phyloP scores from a whole-genome alignment of 169 alveolate species.

The Neospora caninum region DNA sequence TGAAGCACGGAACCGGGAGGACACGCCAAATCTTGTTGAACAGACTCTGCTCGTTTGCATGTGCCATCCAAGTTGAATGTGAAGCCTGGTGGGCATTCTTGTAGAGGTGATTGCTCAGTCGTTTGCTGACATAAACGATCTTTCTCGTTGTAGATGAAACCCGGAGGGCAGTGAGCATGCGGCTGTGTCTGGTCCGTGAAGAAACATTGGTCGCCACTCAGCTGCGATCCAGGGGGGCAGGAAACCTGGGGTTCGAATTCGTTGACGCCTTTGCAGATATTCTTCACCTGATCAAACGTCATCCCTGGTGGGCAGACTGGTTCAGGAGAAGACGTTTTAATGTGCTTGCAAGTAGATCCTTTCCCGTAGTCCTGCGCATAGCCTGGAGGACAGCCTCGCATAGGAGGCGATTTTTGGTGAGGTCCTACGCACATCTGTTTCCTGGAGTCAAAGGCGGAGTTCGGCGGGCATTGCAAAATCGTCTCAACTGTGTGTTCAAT shows the following conservation, averaged over 20 bases:
- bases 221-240: conserved; percentile 31
- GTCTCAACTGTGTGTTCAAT: background rate
- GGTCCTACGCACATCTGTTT: conserved; percentile 20
- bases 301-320: conserved; percentile 45
- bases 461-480: conserved; percentile 16
- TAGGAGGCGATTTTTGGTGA: background rate
- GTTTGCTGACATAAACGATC: conserved; percentile 30
- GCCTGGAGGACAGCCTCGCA: conserved; percentile 6
- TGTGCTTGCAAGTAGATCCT: background rate
- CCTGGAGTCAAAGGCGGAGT: conserved; percentile 15
- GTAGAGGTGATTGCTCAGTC: conserved; percentile 30
- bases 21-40: conserved; percentile 38
- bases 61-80: background rate
- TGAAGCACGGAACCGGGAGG: conserved; percentile 40
- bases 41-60: background rate
- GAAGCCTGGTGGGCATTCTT: conserved; percentile 51
- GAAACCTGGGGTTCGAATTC: background rate
- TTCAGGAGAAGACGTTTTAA: background rate
- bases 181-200: background rate
- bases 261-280: background rate
- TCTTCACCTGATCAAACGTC: conserved; percentile 30
- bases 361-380: background rate
- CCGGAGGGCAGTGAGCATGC: conserved; percentile 34
- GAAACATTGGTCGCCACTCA: conserved; percentile 24
- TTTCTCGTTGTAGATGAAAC: background rate